These are phyloP conservation scores for Candida neerlandica DNA, from an alignment of 1,139 yeast genomes.

Conservation along the genomic window DNA sequence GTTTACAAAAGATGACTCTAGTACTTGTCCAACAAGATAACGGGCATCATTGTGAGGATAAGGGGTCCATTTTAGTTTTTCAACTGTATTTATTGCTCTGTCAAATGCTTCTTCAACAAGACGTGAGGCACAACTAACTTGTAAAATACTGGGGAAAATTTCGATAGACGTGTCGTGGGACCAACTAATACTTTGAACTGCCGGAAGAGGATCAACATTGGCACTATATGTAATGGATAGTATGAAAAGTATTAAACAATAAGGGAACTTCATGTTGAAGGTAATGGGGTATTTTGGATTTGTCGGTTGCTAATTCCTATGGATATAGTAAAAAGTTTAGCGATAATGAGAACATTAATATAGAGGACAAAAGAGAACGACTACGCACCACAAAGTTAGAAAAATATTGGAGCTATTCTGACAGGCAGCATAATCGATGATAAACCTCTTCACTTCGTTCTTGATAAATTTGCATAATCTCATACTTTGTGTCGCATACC, in stretches of 20 bases:
- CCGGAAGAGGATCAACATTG: constrained; percentile 25
- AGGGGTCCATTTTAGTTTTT: constrained; percentile 28
- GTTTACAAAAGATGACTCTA: background rate
- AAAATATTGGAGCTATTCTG: too few relatives aligned
- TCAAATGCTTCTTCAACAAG: constrained; percentile 23
- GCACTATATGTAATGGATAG: constrained; percentile 12
- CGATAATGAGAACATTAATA: too few relatives aligned
- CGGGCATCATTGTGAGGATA: constrained; percentile 2
- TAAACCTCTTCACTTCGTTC: too few relatives aligned
- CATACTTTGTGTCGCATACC: too few relatives aligned
- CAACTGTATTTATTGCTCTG: constrained; percentile 20
- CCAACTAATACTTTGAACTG: constrained; percentile 25
- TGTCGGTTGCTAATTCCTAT: too few relatives aligned
- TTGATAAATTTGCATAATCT: too few relatives aligned
- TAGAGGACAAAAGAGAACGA: too few relatives aligned
- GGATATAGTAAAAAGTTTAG: too few relatives aligned
- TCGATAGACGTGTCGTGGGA: constrained; percentile 4
- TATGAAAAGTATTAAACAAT: background rate
- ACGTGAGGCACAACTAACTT: background rate
- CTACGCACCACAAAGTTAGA: too few relatives aligned
- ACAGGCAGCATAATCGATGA: too few relatives aligned
- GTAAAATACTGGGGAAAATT: background rate
- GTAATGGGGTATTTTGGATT: background rate
- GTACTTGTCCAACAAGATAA: background rate
- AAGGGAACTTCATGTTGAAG: background rate